These are phyloP conservation scores for Dothideomycetes sp. DNA, from an alignment of 2,329 filamentous ascomycete genomes.

Conservation along the genomic window DNA sequence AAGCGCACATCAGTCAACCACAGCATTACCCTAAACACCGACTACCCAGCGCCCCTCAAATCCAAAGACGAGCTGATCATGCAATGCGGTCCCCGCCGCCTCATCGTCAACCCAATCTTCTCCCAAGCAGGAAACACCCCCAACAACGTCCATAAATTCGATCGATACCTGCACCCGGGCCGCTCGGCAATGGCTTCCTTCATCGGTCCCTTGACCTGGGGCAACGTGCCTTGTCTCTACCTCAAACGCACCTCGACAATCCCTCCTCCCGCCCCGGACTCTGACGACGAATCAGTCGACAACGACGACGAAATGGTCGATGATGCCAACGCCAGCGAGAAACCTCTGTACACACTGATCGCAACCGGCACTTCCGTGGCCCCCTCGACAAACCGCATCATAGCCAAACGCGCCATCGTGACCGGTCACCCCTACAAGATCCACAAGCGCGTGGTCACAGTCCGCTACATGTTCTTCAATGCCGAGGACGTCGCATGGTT, in stretches of 20 bases:
- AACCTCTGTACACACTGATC: slow-evolving; percentile 48
- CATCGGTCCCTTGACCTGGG: slow-evolving; percentile 86
- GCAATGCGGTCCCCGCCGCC: slow-evolving; percentile 79
- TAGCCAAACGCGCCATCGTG: slow-evolving; percentile 88
- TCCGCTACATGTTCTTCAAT: slow-evolving; percentile 99
- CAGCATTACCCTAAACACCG: slow-evolving; percentile 75
- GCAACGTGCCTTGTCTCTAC: slow-evolving; percentile 79
- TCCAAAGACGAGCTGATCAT: slow-evolving; percentile 87
- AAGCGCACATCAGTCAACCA: slow-evolving; percentile 87
- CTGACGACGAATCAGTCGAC: slow-evolving; percentile 33
- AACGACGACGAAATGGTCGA: slow-evolving; percentile 27
- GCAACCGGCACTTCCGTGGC: slow-evolving; percentile 81
- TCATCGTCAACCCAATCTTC: slow-evolving; percentile 83
- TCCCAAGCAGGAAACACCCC: slow-evolving; percentile 82
- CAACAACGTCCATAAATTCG: slow-evolving; percentile 96
- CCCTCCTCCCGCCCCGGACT: slow-evolving; percentile 36
- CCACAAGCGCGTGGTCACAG: slow-evolving; percentile 92
- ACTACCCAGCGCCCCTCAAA: slow-evolving; percentile 67
- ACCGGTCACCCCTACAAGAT: slow-evolving; percentile 98
- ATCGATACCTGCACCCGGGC: slow-evolving; percentile 83
- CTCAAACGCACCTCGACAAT: slow-evolving; percentile 55
- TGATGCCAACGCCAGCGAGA: background rate
- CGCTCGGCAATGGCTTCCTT: slow-evolving; percentile 83
- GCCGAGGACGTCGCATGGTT: slow-evolving; percentile 93
- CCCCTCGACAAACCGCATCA: slow-evolving; percentile 63